phyloP scores from a whole-genome alignment of 139 green algal genomes.

The Tetradesmus obliquus region DNA sequence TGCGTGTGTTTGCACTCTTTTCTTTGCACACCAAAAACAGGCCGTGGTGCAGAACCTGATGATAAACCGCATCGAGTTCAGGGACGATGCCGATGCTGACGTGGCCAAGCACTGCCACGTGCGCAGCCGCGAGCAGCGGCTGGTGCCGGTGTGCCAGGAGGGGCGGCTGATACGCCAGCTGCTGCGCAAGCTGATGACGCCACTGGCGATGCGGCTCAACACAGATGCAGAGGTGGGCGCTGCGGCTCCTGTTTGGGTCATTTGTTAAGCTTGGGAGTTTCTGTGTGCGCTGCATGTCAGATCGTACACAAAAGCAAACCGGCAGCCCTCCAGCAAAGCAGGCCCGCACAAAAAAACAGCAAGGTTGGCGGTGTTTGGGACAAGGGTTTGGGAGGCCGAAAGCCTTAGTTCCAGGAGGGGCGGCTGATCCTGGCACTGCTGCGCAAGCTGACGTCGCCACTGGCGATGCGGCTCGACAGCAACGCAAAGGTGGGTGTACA shows the following conservation, averaged over 20 bases:
- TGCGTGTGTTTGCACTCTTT: too few species aligned
- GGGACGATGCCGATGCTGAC: slow-evolving; percentile 83
- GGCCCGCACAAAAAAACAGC: too few species aligned
- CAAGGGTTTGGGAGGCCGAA: too few species aligned
- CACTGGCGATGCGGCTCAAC: slow-evolving; percentile 9
- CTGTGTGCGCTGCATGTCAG: neutral
- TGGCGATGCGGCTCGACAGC: slow-evolving; percentile 16
- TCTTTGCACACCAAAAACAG: too few species aligned
- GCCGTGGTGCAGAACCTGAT: slow-evolving; percentile 87
- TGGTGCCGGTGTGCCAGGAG: neutral
- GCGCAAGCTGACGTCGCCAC: slow-evolving; percentile 34
- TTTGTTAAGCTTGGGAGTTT: neutral
- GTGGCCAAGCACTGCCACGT: slow-evolving; percentile 55
- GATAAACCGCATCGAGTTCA: slow-evolving; percentile 81
- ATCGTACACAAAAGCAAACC: too few species aligned
- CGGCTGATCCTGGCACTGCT: slow-evolving; percentile 18
- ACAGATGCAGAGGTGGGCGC: neutral
- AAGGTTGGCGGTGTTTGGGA: too few species aligned
- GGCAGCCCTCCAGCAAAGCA: too few species aligned
- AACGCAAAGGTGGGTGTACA: too few species aligned
- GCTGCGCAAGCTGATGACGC: slow-evolving; percentile 35
- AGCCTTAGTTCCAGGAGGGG: too few species aligned
- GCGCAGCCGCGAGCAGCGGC: neutral
- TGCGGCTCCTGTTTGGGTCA: neutral
- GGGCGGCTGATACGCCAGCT: slow-evolving; percentile 9